Evolutionary conservation across 176 grass and related monocot species (phyloP), one percentile per base, ranked within the genome.

Genomic region (Aegilops longissima): DNA sequence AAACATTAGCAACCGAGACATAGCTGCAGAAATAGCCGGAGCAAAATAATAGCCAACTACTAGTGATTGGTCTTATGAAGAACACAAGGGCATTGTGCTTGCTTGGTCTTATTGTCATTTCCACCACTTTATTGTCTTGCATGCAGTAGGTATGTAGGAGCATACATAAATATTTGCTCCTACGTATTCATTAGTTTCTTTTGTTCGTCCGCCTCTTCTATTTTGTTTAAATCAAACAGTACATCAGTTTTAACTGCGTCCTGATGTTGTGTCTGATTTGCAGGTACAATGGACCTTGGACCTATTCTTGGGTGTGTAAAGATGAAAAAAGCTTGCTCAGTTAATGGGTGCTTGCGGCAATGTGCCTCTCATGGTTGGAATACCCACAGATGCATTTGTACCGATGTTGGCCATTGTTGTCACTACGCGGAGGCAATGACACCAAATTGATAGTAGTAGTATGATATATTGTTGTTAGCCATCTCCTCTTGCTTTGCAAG

Each of bases 221-320:
- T 36, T 71, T 39, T 11, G 21, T 12, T 71, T 40, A 38, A 54
- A 54, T 54, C 14, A 54, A 54, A 54, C 16, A 6, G 1, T 16
- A 7, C 16, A 18, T 54, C 16, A 54, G 5, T 54, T 54, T 18
- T 54, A 18, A 54, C 14, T 18, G 5, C 14, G 11, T 23, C 9
- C 11, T 4, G 35, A 21, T 71, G 20, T 71, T 71, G 68, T 40
- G 68, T n/a, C 35, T 71, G 20, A 39, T 40, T 4, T 71, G 35
- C 9, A 71, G 35, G 68, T 71, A 39, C 34, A 23, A 71, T 71
- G 68, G 68, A 71, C 68, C 38, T n/a, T 71, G 68, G 68, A 71
- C 68, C 68, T n/a, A 23, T 71, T 71, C 35, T 39, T 40, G 35
- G 68, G 35, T 71, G 68, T 71, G 21, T 36, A 71, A 40, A 23